Evolutionary conservation across 1,284 basidiomycete species (phyloP), one percentile per base, ranked within the genome.

Genomic region (Meira nashicola): DNA sequence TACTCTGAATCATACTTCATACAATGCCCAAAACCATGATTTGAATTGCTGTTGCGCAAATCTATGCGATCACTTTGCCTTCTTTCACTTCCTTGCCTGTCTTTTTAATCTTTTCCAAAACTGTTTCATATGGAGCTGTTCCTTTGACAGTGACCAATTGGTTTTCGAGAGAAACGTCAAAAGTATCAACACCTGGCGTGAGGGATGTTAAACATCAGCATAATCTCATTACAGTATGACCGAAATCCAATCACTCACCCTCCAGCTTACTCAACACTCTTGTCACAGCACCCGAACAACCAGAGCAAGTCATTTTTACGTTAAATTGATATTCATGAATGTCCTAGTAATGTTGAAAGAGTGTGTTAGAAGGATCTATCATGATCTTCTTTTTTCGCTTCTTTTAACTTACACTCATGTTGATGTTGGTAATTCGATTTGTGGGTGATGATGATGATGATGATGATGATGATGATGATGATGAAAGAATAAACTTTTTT

Each of bases 291-390:
- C 86, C 86, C 33, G 88, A 89, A 81, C 89, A 92, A 37, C 90
- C 89, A 39, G 79, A 73, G 80, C 89, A 92, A 39, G 86, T 85
- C 89, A 92, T 92, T 87, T 84, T 84, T 64, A 86, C 85, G 62
- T 86, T 81, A 68, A 85, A 86, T 69, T 84, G 82, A 79, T 86
- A 86, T 58, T 77, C 71, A 66, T 78, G 75, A 33, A 33, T 33
- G 28, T 33, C 28, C 28, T 33, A 33, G 28, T 33, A 33, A 33
- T 33, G 28, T 33, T 33, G 28, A 33, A 33, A 33, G 28, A 33
- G 28, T 4, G 28, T 8, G 28, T 33, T 33, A 33, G 28, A 8
- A 33, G 3, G 28, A 33, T 33, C n/a, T n/a, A n/a, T n/a, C n/a
- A n/a, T n/a, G n/a, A n/a, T n/a, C n/a, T n/a, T n/a, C n/a, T n/a